Base-by-base conservation (phyloP, 2,329 filamentous ascomycete species). In the Hymenoscyphus linearis region DNA sequence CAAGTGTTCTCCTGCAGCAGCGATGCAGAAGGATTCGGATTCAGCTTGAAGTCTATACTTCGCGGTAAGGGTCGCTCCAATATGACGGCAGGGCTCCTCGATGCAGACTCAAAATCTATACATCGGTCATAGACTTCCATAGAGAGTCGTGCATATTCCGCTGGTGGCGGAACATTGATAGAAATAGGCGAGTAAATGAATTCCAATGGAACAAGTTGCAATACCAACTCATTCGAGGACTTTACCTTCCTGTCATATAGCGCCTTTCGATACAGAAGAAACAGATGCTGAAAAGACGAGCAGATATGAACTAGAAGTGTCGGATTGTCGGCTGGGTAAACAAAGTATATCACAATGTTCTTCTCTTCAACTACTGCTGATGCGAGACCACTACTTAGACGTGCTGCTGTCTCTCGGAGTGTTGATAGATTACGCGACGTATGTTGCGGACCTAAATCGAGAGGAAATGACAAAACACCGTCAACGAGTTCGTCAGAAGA, bases 41-140 rank as follows among this genome's bases (percentile, higher is more conserved):
- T 81, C 2, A 93, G 76, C 71, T 90, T 89, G 75, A 96, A 95
- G 56, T 90, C 88, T 58, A 96, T 88, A 31, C 79, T 81, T 27
- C 87, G 85, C 12, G 90, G 89, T 3, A 89, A 76, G 0, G 84
- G 78, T 65, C 87, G 84, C 70, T 92, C 90, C 1, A 96, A 79
- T 62, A 89, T 80, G 60, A 95, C 85, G 0, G 89, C 85, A 2
- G 90, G 87, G 0, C 88, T 84, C 9, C 87, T 83, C 71, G 83
- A 78, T 60, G 82, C 74, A 12, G 82, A 81, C 9, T 77, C 77
- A 56, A 84, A 83, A 27, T 82, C 72, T 12, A 82, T 83, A 69
- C 89, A 92, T 5, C 90, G 85, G 70, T 92, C 89, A 68, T 93
- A 95, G 2, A 89, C 84, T 73, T 93, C 89, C 62, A 91, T 79